Conservation (phyloP, 495 filamentous ascomycete species). For the Xylaria cubensis region DNA sequence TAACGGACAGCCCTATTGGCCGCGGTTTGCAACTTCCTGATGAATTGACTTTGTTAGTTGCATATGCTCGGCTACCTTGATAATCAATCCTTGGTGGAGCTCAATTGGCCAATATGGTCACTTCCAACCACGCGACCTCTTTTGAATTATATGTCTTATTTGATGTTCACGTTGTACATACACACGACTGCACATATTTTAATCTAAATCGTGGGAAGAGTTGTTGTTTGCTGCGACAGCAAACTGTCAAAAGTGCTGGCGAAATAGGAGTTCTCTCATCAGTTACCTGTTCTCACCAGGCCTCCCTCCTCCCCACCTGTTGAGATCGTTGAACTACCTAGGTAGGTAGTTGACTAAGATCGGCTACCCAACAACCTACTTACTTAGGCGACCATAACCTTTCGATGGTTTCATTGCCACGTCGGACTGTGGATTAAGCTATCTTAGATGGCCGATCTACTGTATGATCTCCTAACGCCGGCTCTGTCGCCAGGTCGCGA, state of each 20-base stretch:
- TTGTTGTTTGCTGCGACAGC: background rate
- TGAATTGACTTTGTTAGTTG: background rate
- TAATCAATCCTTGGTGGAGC: background rate
- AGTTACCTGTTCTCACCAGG: background rate
- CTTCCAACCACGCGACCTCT: background rate
- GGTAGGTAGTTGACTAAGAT: background rate
- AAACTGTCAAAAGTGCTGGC: background rate
- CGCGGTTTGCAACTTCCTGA: background rate
- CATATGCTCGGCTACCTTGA: background rate
- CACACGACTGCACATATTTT: background rate
- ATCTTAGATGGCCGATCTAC: conserved; percentile 66
- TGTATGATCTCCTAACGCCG: conserved; percentile 71
- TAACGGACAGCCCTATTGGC: background rate
- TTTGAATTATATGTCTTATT: conserved; percentile 3
- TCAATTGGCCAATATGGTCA: conserved; percentile 1
- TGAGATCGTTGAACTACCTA: background rate
- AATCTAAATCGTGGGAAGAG: background rate
- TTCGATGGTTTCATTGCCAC: background rate
- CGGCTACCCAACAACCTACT: background rate
- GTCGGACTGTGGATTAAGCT: background rate
- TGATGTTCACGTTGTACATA: background rate
- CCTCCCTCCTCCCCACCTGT: background rate
- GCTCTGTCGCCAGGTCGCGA: conserved; percentile 57
- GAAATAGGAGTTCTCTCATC: conserved; percentile 11
- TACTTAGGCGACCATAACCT: background rate